Percentiles rank a stretch among this genome's conserved stretches.
Evolutionary conservation across 164 flowering plant genomes (phyloP).

Genomic region (Echeveria elegans): DNA sequence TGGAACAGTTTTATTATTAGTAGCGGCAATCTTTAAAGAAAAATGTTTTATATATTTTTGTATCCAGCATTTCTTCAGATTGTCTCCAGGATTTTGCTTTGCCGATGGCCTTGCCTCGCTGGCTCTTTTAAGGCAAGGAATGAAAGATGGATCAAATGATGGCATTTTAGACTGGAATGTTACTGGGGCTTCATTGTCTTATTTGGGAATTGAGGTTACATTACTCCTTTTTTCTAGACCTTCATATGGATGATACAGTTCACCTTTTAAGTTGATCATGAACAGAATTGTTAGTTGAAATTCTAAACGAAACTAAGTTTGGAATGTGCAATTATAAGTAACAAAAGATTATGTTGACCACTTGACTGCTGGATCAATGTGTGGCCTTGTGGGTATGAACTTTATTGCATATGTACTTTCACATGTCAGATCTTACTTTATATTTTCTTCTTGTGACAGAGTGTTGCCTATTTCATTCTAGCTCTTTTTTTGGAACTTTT

Average conservation of each 20-base stretch:
- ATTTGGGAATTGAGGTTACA: conserved; percentile 70
- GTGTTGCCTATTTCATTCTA: conserved; percentile 51
- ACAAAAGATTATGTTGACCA: neutral
- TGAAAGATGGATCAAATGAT: conserved; percentile 61
- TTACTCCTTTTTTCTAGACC: neutral
- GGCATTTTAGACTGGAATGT: conserved; percentile 81
- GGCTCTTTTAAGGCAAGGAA: conserved; percentile 88
- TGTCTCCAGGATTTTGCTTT: conserved; percentile 97
- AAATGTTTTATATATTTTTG: neutral
- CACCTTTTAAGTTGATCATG: neutral
- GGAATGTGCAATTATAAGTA: neutral
- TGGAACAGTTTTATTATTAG: neutral
- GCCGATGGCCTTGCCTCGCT: conserved; percentile 98
- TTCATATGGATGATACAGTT: neutral
- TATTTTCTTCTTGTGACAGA: conserved; percentile 37
- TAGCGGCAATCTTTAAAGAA: neutral
- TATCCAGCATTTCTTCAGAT: conserved; percentile 78
- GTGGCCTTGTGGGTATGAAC: neutral
- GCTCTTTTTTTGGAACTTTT: conserved; percentile 66
- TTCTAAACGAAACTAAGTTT: neutral
- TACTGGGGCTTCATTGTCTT: conserved; percentile 82
- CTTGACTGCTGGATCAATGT: neutral
- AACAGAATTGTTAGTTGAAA: neutral
- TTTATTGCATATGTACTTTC: conserved; percentile 4
- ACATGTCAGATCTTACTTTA: conserved; percentile 6